A percentile compares a stretch with the other conserved stretches of the same genome.
Conservation (phyloP, 371 early-diverging fungal species). For the Circinella umbellata region DNA sequence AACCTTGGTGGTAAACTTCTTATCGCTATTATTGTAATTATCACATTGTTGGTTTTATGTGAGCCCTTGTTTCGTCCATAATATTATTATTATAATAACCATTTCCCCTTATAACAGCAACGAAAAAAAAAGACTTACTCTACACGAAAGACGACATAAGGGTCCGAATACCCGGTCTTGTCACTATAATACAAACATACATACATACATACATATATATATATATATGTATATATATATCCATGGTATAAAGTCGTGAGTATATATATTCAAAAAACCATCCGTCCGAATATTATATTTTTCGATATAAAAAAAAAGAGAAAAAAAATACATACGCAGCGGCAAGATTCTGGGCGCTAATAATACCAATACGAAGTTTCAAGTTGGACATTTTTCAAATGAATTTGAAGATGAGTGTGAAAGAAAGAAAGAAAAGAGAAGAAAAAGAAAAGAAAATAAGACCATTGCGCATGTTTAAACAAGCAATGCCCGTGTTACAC, state of each 20-base stretch:
- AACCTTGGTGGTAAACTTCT: conserved; percentile 71
- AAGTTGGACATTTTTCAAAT: conserved; percentile 24
- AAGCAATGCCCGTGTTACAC: conserved; percentile 9
- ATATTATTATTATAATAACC: too few species aligned
- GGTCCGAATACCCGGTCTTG: conserved; percentile 67
- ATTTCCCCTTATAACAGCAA: too few species aligned
- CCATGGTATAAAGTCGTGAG: background rate
- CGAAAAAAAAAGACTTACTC: conserved; percentile 27
- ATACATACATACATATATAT: too few species aligned
- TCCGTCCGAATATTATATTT: background rate
- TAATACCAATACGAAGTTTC: conserved; percentile 34
- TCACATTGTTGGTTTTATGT: background rate
- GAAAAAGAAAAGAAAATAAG: conserved; percentile 4
- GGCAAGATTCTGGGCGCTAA: conserved; percentile 33
- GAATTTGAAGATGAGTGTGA: conserved; percentile 13
- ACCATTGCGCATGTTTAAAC: background rate
- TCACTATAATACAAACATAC: conserved; percentile 31
- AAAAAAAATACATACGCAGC: conserved; percentile 34
- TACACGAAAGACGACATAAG: conserved; percentile 57
- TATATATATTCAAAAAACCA: background rate
- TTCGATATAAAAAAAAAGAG: background rate
- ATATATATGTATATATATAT: background rate
- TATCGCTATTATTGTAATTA: conserved; percentile 45
- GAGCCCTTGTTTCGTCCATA: too few species aligned
- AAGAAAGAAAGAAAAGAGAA: conserved; percentile 5